A percentile compares a stretch with the other conserved stretches of the same genome.
These are phyloP conservation scores for Pholiota microspora DNA, from an alignment of 768 basidiomycete genomes.

Conservation along the genomic window DNA sequence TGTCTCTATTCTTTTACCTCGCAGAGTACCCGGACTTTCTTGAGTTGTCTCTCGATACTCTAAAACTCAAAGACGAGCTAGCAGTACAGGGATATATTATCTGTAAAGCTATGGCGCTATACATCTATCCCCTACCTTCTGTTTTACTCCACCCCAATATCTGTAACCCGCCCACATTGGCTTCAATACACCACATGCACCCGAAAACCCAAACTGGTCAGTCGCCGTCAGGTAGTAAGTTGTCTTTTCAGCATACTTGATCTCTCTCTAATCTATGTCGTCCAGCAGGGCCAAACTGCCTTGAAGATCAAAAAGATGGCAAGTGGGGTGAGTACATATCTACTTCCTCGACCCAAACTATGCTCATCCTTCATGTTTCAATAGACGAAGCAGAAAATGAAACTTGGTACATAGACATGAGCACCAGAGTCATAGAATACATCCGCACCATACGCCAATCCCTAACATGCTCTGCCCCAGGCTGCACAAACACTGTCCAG, in stretches of 20 bases:
- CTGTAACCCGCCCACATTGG: background rate
- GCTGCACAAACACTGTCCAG: background rate
- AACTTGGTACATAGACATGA: too few species aligned
- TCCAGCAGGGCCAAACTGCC: too few species aligned
- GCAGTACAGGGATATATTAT: too few species aligned
- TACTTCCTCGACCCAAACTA: too few species aligned
- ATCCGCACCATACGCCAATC: background rate
- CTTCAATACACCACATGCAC: background rate
- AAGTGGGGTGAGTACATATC: too few species aligned
- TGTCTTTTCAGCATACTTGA: background rate
- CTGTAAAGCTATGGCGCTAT: background rate
- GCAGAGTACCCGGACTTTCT: slow-evolving; percentile 1
- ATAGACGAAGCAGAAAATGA: too few species aligned
- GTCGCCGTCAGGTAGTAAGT: too few species aligned
- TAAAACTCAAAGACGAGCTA: background rate
- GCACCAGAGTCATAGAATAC: background rate
- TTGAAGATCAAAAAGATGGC: background rate
- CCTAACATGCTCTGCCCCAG: background rate
- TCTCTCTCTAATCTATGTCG: background rate
- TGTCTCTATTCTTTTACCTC: background rate
- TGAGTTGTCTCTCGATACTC: too few species aligned
- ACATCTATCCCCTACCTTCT: background rate
- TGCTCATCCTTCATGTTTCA: too few species aligned
- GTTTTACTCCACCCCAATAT: background rate
- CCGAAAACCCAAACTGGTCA: too few species aligned